Conservation (phyloP, 2,329 filamentous ascomycete species). For the Pleoardoris graminearum region DNA sequence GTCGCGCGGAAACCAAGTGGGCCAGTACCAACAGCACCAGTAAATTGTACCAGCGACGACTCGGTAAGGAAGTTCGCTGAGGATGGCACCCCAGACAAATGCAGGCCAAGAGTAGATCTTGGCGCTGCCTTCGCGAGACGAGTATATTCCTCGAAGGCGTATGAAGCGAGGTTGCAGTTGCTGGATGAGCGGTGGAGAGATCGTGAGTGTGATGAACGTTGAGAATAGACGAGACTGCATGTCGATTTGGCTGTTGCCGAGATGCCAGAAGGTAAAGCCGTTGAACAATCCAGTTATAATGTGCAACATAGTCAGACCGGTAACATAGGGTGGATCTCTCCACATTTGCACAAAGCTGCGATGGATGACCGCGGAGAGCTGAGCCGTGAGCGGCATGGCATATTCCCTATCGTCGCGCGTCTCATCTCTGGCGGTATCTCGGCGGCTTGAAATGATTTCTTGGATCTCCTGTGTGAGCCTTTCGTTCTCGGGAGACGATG, state of each 20-base stretch:
- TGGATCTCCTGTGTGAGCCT: constrained; percentile 48
- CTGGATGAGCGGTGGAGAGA: constrained; percentile 74
- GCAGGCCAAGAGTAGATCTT: constrained; percentile 80
- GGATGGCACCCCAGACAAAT: constrained; percentile 66
- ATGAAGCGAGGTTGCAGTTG: constrained; percentile 76
- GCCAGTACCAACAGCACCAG: constrained; percentile 59
- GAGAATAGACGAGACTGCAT: constrained; percentile 69
- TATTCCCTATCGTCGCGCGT: constrained; percentile 50
- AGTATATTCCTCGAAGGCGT: constrained; percentile 67
- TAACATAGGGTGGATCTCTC: constrained; percentile 68
- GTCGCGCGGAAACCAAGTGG: constrained; percentile 56
- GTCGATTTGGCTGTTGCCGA: constrained; percentile 47
- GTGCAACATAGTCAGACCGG: constrained; percentile 63
- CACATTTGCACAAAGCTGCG: constrained; percentile 63
- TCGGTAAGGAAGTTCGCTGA: constrained; percentile 72
- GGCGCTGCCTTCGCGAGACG: constrained; percentile 72
- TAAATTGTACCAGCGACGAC: constrained; percentile 68
- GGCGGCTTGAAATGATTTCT: constrained; percentile 42
- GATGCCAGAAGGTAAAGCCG: constrained; percentile 54
- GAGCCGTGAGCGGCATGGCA: constrained; percentile 49
- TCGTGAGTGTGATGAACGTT: constrained; percentile 75
- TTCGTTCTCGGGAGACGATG: constrained; percentile 45
- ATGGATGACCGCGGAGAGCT: constrained; percentile 48
- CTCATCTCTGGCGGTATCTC: constrained; percentile 38
- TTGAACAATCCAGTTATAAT: constrained; percentile 56